Conservation (phyloP, 2,329 filamentous ascomycete species). For the Paecilomyces variotii region DNA sequence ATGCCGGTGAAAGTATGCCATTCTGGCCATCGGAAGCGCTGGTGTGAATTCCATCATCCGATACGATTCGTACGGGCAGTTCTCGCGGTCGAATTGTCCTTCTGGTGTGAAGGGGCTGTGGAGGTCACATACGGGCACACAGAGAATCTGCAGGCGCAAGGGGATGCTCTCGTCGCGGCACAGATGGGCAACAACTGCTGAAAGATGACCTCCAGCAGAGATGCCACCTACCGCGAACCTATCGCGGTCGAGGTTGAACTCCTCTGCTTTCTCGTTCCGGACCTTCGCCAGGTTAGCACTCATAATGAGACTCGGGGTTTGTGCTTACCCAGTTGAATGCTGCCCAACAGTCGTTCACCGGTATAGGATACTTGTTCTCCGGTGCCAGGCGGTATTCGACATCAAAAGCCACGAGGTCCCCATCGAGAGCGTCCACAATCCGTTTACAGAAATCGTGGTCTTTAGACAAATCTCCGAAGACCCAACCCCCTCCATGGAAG, state of each 20-base stretch:
- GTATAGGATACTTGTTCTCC: conserved; percentile 30
- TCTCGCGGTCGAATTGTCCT: conserved; percentile 25
- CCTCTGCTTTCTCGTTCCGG: conserved; percentile 20
- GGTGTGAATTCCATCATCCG: conserved; percentile 31
- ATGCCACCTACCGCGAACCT: conserved; percentile 30
- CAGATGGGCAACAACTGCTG: conserved; percentile 30
- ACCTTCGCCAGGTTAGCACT: conserved; percentile 15
- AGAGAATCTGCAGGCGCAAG: conserved; percentile 29
- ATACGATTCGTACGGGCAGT: conserved; percentile 32
- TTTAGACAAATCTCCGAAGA: conserved; percentile 31
- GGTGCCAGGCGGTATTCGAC: conserved; percentile 38
- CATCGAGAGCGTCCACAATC: conserved; percentile 28
- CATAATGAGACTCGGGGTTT: background rate
- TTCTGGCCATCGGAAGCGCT: conserved; percentile 27
- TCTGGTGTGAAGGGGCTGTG: conserved; percentile 28
- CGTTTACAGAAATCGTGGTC: conserved; percentile 37
- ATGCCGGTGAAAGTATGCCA: conserved; percentile 32
- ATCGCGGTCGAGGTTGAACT: conserved; percentile 27
- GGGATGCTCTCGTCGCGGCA: conserved; percentile 30
- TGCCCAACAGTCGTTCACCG: conserved; percentile 32
- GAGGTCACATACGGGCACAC: conserved; percentile 30
- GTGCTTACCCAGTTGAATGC: conserved; percentile 31
- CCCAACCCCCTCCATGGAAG: conserved; percentile 37
- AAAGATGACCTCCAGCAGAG: conserved; percentile 34
- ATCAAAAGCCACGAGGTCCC: conserved; percentile 36